Conservation (phyloP, 257 asterid genomes). For the Solanum pinnatisectum region DNA sequence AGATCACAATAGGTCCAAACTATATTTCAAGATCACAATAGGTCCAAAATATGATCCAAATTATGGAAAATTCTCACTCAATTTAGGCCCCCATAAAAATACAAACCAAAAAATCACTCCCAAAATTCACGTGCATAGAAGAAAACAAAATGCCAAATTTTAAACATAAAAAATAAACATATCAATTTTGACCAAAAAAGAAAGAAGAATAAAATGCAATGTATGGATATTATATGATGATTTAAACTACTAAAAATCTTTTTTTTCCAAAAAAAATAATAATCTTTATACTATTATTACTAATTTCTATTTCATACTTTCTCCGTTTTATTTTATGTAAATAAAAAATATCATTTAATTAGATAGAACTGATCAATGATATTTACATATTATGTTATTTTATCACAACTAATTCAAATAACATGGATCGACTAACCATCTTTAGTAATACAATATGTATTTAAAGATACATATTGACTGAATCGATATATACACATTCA, state of each 20-base stretch:
- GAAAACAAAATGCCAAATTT: neutral
- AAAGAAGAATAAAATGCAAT: neutral
- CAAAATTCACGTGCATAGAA: neutral
- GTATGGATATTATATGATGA: neutral
- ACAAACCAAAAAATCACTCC: neutral
- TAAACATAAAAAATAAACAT: neutral
- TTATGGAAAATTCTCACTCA: neutral
- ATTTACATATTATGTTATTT: neutral
- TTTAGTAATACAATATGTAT: neutral
- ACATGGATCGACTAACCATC: neutral
- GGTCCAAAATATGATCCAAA: neutral
- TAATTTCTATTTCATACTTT: no score
- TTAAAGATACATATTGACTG: neutral
- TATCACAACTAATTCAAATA: neutral
- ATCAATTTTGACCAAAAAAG: neutral
- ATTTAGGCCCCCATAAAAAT: neutral
- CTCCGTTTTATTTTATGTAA: no score
- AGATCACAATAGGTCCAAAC: neutral
- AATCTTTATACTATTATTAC: neutral
- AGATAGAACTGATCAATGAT: accelerated
- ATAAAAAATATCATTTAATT: no score
- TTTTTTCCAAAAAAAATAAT: neutral
- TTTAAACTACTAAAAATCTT: neutral
- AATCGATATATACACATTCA: neutral
- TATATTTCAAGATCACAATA: no score